Evolutionary conservation across 148 eudicot species (phyloP), one percentile per base, ranked within the genome.

Genomic region (Fagopyrum esculentum): DNA sequence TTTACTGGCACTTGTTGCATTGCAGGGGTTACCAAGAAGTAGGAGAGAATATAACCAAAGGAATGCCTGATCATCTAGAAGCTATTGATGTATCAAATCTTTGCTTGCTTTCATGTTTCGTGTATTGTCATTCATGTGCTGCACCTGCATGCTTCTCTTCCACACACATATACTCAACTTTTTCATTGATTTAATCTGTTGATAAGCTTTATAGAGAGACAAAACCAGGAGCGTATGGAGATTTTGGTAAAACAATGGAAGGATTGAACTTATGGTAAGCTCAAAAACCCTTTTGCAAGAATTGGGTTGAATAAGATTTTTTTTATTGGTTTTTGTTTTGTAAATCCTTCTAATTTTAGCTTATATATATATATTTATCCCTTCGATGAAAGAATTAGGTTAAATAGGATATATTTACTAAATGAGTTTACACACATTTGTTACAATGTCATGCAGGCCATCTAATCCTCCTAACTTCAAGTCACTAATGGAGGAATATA

Each of bases 11-110:
- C 44, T 43, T 57, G 56, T 79, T 72, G 12, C 75, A 35, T 35
- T 22, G 85, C 89, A 95, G 98, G 64, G 98, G 98, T 50, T 95
- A 95, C 82, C 98, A 95, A 81, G 86, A 83, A 69, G 83, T 95
- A 45, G 93, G 98, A n/a, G 91, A 90, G 72, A 95, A 92, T 73
- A 56, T 94, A 77, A 95, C 98, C 69, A 90, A 87, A 88, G 97
- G 98, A 49, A 76, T 83, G 49, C 97, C 97, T 74, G 98, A 95
- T 80, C 86, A 74, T 83, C 98, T 92, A 51, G 97, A 95, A 82
- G 98, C 98, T 73, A 95, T 95, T 77, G 98, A 95, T 85, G 98
- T 95, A 84, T 71, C 91, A 78, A n/a, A 77, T 75, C 11, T 77
- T 40, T 73, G 74, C 43, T 46, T 79, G 48, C 48, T 30, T 68